Conservation (phyloP, 2,329 filamentous ascomycete genomes). For the Cercospora canescens region DNA sequence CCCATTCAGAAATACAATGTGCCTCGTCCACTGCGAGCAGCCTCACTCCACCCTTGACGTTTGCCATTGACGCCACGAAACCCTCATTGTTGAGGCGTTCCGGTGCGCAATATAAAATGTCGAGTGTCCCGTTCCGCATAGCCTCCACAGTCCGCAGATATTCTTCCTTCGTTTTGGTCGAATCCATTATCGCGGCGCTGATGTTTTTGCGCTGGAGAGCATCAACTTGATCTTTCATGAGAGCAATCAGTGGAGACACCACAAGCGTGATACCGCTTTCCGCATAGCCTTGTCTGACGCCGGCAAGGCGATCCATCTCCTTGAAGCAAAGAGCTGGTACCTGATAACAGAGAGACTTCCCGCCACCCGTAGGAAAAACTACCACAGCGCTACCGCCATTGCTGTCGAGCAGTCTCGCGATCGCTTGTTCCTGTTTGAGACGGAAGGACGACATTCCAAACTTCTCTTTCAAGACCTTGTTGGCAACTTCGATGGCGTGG, state of each 20-base stretch:
- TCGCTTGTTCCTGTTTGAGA: constrained; percentile 49
- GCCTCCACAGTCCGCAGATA: constrained; percentile 47
- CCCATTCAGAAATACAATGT: constrained; percentile 57
- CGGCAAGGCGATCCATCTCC: constrained; percentile 39
- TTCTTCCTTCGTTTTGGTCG: constrained; percentile 50
- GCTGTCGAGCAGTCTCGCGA: constrained; percentile 41
- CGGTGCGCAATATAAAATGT: constrained; percentile 60
- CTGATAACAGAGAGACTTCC: constrained; percentile 47
- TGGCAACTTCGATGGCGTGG: constrained; percentile 24
- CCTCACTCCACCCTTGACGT: constrained; percentile 56
- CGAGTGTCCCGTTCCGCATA: constrained; percentile 50
- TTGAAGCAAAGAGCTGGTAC: constrained; percentile 47
- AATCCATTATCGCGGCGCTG: constrained; percentile 57
- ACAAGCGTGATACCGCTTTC: constrained; percentile 56
- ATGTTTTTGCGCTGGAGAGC: constrained; percentile 52
- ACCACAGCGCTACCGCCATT: constrained; percentile 46
- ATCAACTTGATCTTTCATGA: constrained; percentile 65
- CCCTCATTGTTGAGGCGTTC: constrained; percentile 63
- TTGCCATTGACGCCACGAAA: constrained; percentile 58
- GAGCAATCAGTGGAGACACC: constrained; percentile 57
- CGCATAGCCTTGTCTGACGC: constrained; percentile 30
- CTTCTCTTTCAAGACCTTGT: constrained; percentile 40
- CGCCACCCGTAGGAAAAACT: constrained; percentile 42
- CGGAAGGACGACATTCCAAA: constrained; percentile 47
- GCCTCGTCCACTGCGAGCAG: constrained; percentile 60